Base-by-base conservation (phyloP, 805 yeast species). In the Yarrowia phangngaensis region DNA sequence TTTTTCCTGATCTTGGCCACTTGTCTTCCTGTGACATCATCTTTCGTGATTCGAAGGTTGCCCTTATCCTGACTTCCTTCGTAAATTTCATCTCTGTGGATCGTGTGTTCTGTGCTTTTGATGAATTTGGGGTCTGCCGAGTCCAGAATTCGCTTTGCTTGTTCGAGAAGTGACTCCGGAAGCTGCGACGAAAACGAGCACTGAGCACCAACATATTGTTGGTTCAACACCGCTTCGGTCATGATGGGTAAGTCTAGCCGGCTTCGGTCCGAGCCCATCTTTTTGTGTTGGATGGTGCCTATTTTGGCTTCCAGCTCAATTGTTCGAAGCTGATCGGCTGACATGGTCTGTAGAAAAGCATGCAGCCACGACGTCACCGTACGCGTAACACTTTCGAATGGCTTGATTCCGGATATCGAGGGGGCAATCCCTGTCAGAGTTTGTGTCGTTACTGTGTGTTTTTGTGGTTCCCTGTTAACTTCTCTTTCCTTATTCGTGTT, bases 331-430 rank as follows among this genome's bases (percentile, higher is more conserved):
- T 55, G 54, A 5, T 55, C 56, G 4, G 51, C 55, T 3, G 46
- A 56, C 38, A 66, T 48, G 26, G 55, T 54, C 34, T 73, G 72
- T 36, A 87, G 71, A 54, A 84, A 82, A 14, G 94, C 88, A 70
- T 83, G 88, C 7, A 89, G 73, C 97, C 97, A 89, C 57, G 82
- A 86, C 16, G 92, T 83, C 6, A 89, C 78, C 24, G 84, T 78
- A 59, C 89, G 77, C 5, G 89, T 83, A 52, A 85, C 70, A 58
- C 86, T 90, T 59, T 86, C 87, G 38, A 84, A 76, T 1, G 92
- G 92, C 33, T 79, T 79, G 0, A 83, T 73, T 4, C 88, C 89
- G 0, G 87, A 80, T 13, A 86, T 73, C 31, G 87, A 76, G 41
- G 76, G 64, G 0, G 73, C 63, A 15, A 70, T 60, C 23, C 70